These are phyloP conservation scores for Microcyclospora tardicrescens DNA, from an alignment of 2,329 filamentous ascomycete genomes.

Conservation along the genomic window DNA sequence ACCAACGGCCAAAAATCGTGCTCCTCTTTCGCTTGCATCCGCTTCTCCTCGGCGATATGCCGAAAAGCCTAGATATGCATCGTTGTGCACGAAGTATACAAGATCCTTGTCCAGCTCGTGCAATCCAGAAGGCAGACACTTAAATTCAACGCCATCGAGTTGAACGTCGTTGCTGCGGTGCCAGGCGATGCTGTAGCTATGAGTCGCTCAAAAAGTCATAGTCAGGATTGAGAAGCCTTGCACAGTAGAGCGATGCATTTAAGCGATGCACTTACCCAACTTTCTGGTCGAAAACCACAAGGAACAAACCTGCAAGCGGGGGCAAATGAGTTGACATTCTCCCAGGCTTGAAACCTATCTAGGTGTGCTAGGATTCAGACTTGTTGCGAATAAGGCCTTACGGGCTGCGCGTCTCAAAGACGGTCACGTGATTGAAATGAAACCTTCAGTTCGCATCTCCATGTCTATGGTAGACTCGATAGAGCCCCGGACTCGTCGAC, in stretches of 20 bases:
- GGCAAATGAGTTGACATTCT: slow-evolving; percentile 4
- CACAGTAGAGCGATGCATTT: neutral
- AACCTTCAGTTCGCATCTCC: too few relatives aligned
- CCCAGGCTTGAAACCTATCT: too few relatives aligned
- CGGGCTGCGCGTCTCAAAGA: too few relatives aligned
- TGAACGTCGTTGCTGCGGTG: slow-evolving; percentile 55
- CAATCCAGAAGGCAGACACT: slow-evolving; percentile 82
- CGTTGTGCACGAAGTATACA: slow-evolving; percentile 74
- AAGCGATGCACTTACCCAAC: slow-evolving; percentile 18
- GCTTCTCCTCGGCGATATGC: slow-evolving; percentile 80
- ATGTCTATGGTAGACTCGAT: too few relatives aligned
- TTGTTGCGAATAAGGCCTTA: too few relatives aligned
- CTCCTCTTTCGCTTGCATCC: slow-evolving; percentile 67
- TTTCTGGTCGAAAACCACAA: slow-evolving; percentile 26
- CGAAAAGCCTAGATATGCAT: slow-evolving; percentile 71
- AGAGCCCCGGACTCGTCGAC: too few relatives aligned
- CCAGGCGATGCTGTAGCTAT: slow-evolving; percentile 73
- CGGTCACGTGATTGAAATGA: too few relatives aligned
- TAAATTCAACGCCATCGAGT: slow-evolving; percentile 84
- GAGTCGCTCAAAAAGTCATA: neutral
- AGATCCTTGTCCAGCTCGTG: slow-evolving; percentile 82
- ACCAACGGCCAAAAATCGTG: slow-evolving; percentile 84
- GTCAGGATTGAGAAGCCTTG: neutral
- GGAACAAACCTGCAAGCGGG: slow-evolving; percentile 23
- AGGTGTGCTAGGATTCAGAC: too few relatives aligned